Conservation (phyloP, 139 green algal genomes). For the Diplosphaera chodatii region DNA sequence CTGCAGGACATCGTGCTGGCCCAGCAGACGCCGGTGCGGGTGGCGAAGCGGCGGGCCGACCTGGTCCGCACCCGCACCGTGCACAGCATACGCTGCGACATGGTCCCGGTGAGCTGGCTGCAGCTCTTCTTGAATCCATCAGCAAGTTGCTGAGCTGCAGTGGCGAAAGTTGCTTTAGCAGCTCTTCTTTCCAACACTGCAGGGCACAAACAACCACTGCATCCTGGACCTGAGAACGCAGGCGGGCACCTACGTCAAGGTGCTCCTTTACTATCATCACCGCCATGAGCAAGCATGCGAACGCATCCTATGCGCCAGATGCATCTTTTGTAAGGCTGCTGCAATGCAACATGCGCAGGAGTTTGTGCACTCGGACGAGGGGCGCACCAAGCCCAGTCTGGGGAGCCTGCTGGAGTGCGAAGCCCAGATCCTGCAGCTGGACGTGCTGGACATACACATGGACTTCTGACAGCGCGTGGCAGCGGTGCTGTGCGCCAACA, state of each 20-base stretch:
- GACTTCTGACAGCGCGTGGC: too few relatives aligned
- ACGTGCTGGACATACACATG: constrained; percentile 52
- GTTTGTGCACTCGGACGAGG: constrained; percentile 82
- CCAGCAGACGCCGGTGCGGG: constrained; percentile 83
- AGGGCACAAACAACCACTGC: constrained; percentile 38
- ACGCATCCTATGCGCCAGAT: too few relatives aligned
- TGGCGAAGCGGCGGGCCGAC: constrained; percentile 72
- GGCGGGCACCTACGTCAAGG: constrained; percentile 86
- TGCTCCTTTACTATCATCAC: too few relatives aligned
- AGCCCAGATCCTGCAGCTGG: constrained; percentile 46
- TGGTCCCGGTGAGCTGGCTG: constrained; percentile 18
- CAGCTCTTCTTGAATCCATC: too few relatives aligned
- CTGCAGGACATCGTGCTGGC: constrained; percentile 38
- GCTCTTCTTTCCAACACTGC: too few relatives aligned
- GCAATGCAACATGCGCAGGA: constrained; percentile 31
- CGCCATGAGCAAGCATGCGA: too few relatives aligned
- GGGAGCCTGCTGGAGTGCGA: constrained; percentile 33
- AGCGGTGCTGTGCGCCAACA: too few relatives aligned
- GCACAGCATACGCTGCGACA: constrained; percentile 21
- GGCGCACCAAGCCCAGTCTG: constrained; percentile 64
- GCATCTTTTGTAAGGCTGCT: background rate
- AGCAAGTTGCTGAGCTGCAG: too few relatives aligned
- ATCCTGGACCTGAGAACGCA: constrained; percentile 58
- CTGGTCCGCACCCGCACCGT: constrained; percentile 35
- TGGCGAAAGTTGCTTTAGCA: too few relatives aligned